Evolutionary conservation across 2,329 filamentous ascomycete species (phyloP).

Genomic region (Hypoxylon sp.): DNA sequence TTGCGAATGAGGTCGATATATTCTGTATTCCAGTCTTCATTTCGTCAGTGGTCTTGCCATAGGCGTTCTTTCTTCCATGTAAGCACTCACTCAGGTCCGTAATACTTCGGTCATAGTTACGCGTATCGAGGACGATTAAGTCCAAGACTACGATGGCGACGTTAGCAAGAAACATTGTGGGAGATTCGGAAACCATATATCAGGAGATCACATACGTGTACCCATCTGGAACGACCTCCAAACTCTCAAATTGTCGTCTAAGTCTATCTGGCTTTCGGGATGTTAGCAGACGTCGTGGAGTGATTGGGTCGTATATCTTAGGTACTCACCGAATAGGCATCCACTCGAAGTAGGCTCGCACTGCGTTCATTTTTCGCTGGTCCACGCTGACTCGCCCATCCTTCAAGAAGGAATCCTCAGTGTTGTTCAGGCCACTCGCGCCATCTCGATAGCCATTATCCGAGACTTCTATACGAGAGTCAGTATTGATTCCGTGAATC

Average conservation of each 20-base stretch:
- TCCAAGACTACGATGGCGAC: conserved; percentile 57
- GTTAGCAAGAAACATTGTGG: background rate
- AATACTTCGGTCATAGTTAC: conserved; percentile 76
- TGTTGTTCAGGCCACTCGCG: conserved; percentile 71
- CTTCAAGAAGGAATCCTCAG: conserved; percentile 72
- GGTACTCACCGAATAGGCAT: conserved; percentile 64
- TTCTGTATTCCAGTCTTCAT: conserved; percentile 68
- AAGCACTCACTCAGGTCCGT: conserved; percentile 58
- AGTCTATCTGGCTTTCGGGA: conserved; percentile 66
- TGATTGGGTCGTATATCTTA: background rate
- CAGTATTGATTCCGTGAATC: background rate
- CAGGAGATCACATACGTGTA: conserved; percentile 65
- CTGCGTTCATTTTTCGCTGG: conserved; percentile 79
- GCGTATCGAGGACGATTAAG: conserved; percentile 76
- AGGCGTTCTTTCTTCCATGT: background rate
- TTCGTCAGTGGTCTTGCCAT: conserved; percentile 43
- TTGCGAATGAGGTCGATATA: conserved; percentile 73
- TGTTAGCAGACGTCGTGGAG: conserved; percentile 47
- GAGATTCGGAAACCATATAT: no score
- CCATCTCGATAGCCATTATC: conserved; percentile 76
- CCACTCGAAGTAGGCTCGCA: conserved; percentile 78
- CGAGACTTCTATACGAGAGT: conserved; percentile 60
- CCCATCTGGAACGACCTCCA: conserved; percentile 77
- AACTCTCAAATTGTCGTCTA: conserved; percentile 77
- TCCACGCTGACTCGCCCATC: conserved; percentile 74